Base-by-base conservation (phyloP, 2,329 filamentous ascomycete genomes). In the Paecilomyces niveus region DNA sequence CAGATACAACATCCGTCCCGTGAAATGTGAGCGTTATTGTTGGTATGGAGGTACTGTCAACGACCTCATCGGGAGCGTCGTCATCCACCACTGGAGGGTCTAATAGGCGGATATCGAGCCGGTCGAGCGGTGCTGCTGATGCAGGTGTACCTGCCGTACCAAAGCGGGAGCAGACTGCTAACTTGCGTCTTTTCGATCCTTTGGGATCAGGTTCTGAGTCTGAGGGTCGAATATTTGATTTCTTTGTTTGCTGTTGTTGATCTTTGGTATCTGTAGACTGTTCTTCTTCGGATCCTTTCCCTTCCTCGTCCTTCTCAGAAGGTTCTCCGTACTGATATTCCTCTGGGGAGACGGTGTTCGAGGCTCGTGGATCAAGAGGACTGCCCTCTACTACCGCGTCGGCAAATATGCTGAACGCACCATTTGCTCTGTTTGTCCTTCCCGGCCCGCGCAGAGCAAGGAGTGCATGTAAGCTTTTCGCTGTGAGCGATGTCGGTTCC, bases 351-450 rank as follows among this genome's bases (percentile, higher is more conserved):
- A 75, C 67, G 2, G 69, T 73, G 15, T 67, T 64, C 8, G 73
- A 65, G 5, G 75, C 69, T 64, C 73, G 67, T n/a, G 74, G 80
- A 61, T 82, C 80, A 21, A 83, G 68, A 2, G 80, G 79, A 59
- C 78, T 80, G 50, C 78, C 76, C 62, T 80, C 81, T 32, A 80
- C 69, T 31, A 75, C 73, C 45, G 86, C 86, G 59, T 89, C 85
- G 4, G 88, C 83, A 69, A 95, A 96, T 22, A 92, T 82, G 65
- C 85, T 85, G 85, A 91, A 96, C 4, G 89, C 90, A 1, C 90
- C 92, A 22, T 85, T 85, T 1, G 89, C 89, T 0, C 83, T 81
- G 68, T 90, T 91, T 50, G 83, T 84, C 53, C 89, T 82, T 1
- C 88, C 85, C 0, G 86, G 78, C 0, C 92, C 91, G 39, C 86